phyloP scores from a whole-genome alignment of 768 basidiomycete species.

The Tricholomella constricta region DNA sequence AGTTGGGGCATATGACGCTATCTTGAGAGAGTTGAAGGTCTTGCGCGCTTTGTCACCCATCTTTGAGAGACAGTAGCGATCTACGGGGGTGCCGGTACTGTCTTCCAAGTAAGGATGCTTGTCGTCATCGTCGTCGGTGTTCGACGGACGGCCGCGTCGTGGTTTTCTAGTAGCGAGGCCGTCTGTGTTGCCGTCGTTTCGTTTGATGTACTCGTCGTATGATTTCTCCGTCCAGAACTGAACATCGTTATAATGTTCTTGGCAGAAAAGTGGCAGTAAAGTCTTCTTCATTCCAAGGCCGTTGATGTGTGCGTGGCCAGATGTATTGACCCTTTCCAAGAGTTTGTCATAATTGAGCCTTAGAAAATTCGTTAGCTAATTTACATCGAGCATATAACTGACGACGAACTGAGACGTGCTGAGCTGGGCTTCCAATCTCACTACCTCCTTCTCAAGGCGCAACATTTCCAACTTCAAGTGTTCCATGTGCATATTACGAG shows the following conservation, averaged over 20 bases:
- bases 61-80: neutral
- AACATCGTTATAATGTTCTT: constrained; percentile 3
- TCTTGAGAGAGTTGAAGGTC: constrained; percentile 11
- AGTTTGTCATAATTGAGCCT: neutral
- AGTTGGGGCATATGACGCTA: neutral
- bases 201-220: neutral
- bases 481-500: too few relatives aligned
- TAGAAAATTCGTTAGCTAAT: neutral
- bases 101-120: constrained; percentile 17
- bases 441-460: neutral
- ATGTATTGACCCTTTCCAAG: neutral
- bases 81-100: neutral
- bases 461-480: neutral
- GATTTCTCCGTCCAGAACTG: constrained; percentile 7
- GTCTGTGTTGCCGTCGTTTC: constrained; percentile 7
- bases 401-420: neutral
- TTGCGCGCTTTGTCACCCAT: constrained; percentile 8
- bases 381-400: neutral
- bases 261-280: neutral
- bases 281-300: neutral
- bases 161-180: constrained; percentile 11
- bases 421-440: neutral
- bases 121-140: constrained; percentile 2
- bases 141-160: constrained; percentile 7
- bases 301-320: neutral